A percentile compares a stretch with the other conserved stretches of the same genome.
phyloP scores from a whole-genome alignment of 768 basidiomycete genomes.

The Cantharellus anzutake region DNA sequence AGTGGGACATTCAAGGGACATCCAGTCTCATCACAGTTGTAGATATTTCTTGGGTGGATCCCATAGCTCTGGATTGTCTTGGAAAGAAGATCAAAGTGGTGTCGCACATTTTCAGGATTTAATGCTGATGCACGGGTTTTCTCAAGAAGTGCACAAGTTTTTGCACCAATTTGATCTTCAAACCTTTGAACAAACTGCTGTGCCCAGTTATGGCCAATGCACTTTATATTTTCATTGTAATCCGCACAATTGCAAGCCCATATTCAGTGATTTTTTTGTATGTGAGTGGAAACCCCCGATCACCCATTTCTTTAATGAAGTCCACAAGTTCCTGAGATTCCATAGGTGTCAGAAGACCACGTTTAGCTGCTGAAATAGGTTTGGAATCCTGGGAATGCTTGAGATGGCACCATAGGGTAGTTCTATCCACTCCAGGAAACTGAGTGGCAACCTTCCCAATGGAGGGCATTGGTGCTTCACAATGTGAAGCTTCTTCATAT shows the following conservation, averaged over 20 bases:
- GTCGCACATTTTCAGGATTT: not conserved
- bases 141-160: not conserved
- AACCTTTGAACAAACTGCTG: slow-evolving; percentile 1
- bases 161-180: not conserved
- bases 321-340: slow-evolving; percentile 14
- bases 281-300: slow-evolving; percentile 13
- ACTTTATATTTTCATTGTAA: slow-evolving; percentile 1
- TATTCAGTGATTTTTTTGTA: slow-evolving; percentile 7
- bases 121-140: not conserved
- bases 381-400: too few relatives aligned
- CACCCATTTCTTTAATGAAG: slow-evolving; percentile 13
- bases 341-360: slow-evolving; percentile 6
- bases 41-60: slow-evolving; percentile 11
- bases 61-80: not conserved
- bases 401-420: too few relatives aligned
- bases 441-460: too few relatives aligned
- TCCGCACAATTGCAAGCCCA: slow-evolving; percentile 9
- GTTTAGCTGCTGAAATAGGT: not conserved
- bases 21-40: slow-evolving; percentile 10
- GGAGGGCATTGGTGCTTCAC: too few relatives aligned
- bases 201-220: slow-evolving; percentile 2
- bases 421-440: too few relatives aligned
- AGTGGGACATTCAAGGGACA: slow-evolving; percentile 1
- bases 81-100: slow-evolving; percentile 2
- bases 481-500: too few relatives aligned